These are phyloP conservation scores for Tetrahymena elliotti DNA, from an alignment of 73 alveolate genomes.

Conservation along the genomic window DNA sequence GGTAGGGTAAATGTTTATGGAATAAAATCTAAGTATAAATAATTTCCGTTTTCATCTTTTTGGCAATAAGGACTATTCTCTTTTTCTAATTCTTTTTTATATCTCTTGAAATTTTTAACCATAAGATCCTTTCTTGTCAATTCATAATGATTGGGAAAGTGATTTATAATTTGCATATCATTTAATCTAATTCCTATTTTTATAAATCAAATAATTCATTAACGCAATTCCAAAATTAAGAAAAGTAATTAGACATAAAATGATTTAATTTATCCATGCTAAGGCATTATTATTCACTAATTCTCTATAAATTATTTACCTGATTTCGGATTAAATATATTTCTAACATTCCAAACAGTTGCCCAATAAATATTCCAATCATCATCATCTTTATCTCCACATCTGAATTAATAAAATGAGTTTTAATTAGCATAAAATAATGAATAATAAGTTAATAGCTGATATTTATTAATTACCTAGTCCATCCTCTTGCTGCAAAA, in stretches of 20 bases:
- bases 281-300: too few species aligned
- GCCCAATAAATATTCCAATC: constrained; percentile 98
- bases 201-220: too few species aligned
- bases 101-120: constrained; percentile 97
- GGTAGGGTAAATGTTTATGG: constrained; percentile 95
- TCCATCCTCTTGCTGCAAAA: constrained; percentile 94
- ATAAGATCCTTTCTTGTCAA: constrained; percentile 97
- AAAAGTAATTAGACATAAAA: too few species aligned
- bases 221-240: too few species aligned
- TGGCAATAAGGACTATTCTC: constrained; percentile 78
- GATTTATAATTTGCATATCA: constrained; percentile 89
- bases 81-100: constrained; percentile 89
- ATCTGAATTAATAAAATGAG: not conserved
- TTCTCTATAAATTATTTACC: constrained; percentile 52
- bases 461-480: constrained; percentile 37
- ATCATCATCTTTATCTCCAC: constrained; percentile 45
- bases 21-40: constrained; percentile 71
- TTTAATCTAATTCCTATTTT: constrained; percentile 22
- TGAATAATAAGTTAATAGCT: constrained; percentile 16
- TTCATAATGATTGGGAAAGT: constrained; percentile 99
- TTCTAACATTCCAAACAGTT: constrained; percentile 85
- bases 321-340: constrained; percentile 91
- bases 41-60: constrained; percentile 71
- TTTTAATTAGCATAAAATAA: not conserved
- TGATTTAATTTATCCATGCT: too few species aligned